Conservation (phyloP, 2,329 filamentous ascomycete species). For the Clarireedia sp. region DNA sequence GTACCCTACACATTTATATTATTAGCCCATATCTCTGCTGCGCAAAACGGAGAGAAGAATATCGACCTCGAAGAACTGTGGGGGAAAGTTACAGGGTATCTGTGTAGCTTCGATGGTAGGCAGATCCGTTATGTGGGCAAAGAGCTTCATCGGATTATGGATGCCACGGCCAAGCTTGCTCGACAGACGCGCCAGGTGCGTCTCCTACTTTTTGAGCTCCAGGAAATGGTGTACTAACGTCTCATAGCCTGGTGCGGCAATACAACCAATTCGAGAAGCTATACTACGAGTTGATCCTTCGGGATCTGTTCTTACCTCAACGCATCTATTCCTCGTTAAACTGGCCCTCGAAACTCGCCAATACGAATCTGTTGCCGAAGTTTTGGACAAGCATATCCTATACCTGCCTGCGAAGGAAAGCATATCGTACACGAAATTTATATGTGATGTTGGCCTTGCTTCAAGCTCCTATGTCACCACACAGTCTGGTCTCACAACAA, state of each 20-base stretch:
- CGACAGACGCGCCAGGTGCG: slow-evolving; percentile 19
- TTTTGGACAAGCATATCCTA: slow-evolving; percentile 58
- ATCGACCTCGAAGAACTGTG: slow-evolving; percentile 34
- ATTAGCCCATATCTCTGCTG: slow-evolving; percentile 36
- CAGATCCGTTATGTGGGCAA: slow-evolving; percentile 47
- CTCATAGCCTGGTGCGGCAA: slow-evolving; percentile 20
- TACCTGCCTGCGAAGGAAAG: slow-evolving; percentile 49
- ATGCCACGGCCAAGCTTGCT: slow-evolving; percentile 27
- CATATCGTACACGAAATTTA: slow-evolving; percentile 28
- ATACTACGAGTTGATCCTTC: slow-evolving; percentile 60
- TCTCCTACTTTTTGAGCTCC: not conserved
- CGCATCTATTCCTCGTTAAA: slow-evolving; percentile 50
- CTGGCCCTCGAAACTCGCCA: slow-evolving; percentile 47
- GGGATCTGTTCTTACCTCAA: slow-evolving; percentile 56
- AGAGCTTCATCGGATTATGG: slow-evolving; percentile 38
- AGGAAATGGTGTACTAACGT: slow-evolving; percentile 10
- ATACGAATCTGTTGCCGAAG: slow-evolving; percentile 47
- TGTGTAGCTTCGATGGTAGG: slow-evolving; percentile 40
- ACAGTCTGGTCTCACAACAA: slow-evolving; percentile 48
- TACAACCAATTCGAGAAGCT: slow-evolving; percentile 33
- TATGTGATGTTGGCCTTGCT: slow-evolving; percentile 40
- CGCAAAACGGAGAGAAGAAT: slow-evolving; percentile 28
- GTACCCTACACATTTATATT: slow-evolving; percentile 52
- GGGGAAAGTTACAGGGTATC: slow-evolving; percentile 36
- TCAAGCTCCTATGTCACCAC: slow-evolving; percentile 51